phyloP scores from a whole-genome alignment of 805 yeast species.

The Starmerella floris region DNA sequence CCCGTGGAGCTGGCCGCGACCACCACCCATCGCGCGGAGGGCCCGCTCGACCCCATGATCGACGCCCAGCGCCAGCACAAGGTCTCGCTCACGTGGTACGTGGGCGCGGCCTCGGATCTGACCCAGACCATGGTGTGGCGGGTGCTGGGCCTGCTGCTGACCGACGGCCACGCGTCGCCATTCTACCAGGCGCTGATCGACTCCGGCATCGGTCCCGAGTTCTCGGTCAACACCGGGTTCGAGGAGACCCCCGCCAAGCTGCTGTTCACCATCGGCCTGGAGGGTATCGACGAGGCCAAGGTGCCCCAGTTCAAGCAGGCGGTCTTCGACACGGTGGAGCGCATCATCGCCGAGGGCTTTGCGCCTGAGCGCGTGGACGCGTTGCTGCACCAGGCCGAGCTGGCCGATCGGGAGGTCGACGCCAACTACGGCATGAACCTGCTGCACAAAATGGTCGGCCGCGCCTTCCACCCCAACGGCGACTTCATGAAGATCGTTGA shows the following conservation, averaged over 20 bases:
- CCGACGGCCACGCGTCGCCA: constrained; percentile 88
- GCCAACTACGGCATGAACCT: constrained; percentile 80
- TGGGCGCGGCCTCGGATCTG: constrained; percentile 56
- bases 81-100: constrained; percentile 76
- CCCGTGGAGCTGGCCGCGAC: constrained; percentile 37
- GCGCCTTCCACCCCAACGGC: constrained; percentile 73
- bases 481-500: constrained; percentile 50
- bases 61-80: constrained; percentile 58
- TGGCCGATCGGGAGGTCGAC: constrained; percentile 70
- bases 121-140: constrained; percentile 63
- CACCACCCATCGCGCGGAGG: constrained; percentile 35
- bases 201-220: constrained; percentile 71
- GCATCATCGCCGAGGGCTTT: constrained; percentile 35
- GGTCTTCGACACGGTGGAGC: constrained; percentile 36
- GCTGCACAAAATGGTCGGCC: constrained; percentile 59
- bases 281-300: constrained; percentile 49
- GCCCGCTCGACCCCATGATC: constrained; percentile 72
- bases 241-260: constrained; percentile 68
- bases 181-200: constrained; percentile 79
- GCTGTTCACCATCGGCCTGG: constrained; percentile 73
- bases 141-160: constrained; percentile 52
- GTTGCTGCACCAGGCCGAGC: constrained; percentile 73
- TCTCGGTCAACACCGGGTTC: constrained; percentile 73
- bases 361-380: constrained; percentile 60
- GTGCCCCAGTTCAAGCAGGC: constrained; percentile 35